Percentiles rank a stretch among this genome's conserved stretches.
Conservation (phyloP, 202 grass and related monocot species). For the Miscanthus sacchariflorus region DNA sequence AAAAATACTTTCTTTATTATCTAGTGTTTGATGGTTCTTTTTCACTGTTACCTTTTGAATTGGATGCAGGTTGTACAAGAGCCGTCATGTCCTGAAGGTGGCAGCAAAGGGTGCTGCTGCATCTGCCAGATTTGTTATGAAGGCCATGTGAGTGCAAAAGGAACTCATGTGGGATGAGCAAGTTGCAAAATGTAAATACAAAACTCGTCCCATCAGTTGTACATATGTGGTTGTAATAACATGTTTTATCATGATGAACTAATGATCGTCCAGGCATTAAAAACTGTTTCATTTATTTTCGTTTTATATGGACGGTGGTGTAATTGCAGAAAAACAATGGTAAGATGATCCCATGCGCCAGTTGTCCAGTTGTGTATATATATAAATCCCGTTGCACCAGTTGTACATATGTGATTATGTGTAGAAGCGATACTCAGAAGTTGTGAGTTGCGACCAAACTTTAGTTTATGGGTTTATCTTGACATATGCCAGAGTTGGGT, state of each 20-base stretch:
- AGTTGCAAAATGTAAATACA: slow-evolving; percentile 50
- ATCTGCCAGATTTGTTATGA: slow-evolving; percentile 71
- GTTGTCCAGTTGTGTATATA: slow-evolving; percentile 27
- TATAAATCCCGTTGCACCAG: background rate
- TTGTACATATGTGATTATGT: slow-evolving; percentile 38
- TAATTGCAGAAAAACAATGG: background rate
- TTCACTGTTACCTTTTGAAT: slow-evolving; percentile 19
- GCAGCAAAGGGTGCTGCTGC: slow-evolving; percentile 63
- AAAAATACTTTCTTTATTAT: background rate
- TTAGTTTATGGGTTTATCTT: no score
- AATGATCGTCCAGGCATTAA: background rate
- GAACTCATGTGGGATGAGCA: slow-evolving; percentile 6
- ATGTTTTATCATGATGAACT: background rate
- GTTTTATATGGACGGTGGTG: background rate
- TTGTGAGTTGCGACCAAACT: no score
- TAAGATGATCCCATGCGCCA: background rate
- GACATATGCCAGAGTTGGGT: no score
- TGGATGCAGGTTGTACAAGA: slow-evolving; percentile 70
- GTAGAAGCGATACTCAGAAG: background rate
- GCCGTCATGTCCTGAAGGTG: slow-evolving; percentile 61
- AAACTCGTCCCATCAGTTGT: slow-evolving; percentile 16
- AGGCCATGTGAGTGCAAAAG: slow-evolving; percentile 50
- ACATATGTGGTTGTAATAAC: slow-evolving; percentile 33
- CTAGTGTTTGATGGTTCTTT: slow-evolving; percentile 18
- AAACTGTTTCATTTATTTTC: background rate